phyloP scores from a whole-genome alignment of 1,284 basidiomycete species.

The Cutaneotrichosporon arboriforme region DNA sequence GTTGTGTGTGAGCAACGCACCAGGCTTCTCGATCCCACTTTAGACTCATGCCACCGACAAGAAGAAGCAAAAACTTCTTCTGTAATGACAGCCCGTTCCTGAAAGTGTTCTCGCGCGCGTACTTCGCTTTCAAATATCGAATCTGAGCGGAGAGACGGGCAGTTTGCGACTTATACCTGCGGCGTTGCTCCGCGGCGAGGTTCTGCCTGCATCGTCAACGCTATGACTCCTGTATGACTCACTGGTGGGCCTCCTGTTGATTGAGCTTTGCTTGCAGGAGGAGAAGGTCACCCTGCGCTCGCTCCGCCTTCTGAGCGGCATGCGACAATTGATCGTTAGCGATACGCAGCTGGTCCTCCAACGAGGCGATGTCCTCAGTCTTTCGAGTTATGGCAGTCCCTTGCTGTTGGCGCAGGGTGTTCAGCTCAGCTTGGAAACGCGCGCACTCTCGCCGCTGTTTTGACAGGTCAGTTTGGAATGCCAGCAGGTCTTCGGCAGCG shows the following conservation, averaged over 20 bases:
- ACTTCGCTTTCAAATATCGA: conserved; percentile 85
- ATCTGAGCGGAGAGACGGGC: conserved; percentile 55
- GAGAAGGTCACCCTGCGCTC: conserved; percentile 6
- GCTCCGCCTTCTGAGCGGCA: conserved; percentile 17
- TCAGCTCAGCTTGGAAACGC: conserved; percentile 54
- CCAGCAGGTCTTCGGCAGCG: conserved; percentile 23
- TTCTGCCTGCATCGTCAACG: not conserved
- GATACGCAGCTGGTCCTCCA: conserved; percentile 1
- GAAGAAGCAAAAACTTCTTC: conserved; percentile 62
- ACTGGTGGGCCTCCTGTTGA: conserved; percentile 19
- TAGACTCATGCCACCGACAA: conserved; percentile 57
- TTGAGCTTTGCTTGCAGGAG: conserved; percentile 17
- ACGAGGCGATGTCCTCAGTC: not conserved
- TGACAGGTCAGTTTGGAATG: conserved; percentile 35
- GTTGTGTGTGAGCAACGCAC: conserved; percentile 3
- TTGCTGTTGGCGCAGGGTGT: conserved; percentile 51
- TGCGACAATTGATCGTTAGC: conserved; percentile 10
- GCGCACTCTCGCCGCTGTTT: conserved; percentile 54
- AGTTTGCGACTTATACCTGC: conserved; percentile 33
- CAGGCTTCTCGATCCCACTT: conserved; percentile 53
- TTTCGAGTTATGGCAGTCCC: not conserved
- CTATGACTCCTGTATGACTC: not conserved
- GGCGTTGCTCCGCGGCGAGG: conserved; percentile 19
- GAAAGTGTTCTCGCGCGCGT: conserved; percentile 74
- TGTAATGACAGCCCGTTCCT: conserved; percentile 76